A percentile compares a stretch with the other conserved stretches of the same genome.
These are phyloP conservation scores for Brassica hybrid DNA, from an alignment of 441 rosid species.

Conservation along the genomic window DNA sequence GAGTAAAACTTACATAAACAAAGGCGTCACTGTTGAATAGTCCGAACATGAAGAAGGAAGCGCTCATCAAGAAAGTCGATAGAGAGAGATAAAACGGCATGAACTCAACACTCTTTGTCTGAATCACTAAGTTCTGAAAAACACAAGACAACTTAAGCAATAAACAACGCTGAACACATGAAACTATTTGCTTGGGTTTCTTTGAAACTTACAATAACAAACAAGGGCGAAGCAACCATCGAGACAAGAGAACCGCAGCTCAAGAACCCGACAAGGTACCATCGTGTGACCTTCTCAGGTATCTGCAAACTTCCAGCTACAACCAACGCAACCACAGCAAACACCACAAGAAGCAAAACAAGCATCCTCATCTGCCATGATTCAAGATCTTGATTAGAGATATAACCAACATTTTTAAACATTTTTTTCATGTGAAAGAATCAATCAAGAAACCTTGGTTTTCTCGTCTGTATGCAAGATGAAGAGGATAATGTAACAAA, in stretches of 20 bases:
- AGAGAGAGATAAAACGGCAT: constrained; percentile 91
- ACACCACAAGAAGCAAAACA: constrained; percentile 56
- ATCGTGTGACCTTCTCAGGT: constrained; percentile 36
- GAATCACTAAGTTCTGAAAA: constrained; percentile 75
- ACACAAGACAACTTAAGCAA: background rate
- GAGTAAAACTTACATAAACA: constrained; percentile 57
- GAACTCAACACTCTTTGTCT: constrained; percentile 77
- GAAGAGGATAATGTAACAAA: constrained; percentile 60
- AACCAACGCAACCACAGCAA: constrained; percentile 49
- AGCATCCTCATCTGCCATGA: constrained; percentile 57
- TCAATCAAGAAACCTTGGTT: constrained; percentile 53
- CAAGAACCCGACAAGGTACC: constrained; percentile 59
- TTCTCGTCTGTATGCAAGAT: constrained; percentile 52
- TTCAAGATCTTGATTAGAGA: constrained; percentile 18
- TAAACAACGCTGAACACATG: background rate
- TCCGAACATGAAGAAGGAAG: constrained; percentile 69
- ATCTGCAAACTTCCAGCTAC: constrained; percentile 63
- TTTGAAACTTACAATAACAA: constrained; percentile 54
- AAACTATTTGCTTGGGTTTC: background rate
- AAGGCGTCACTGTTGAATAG: constrained; percentile 63
- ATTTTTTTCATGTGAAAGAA: background rate
- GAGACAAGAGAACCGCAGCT: constrained; percentile 72
- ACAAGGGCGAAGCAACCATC: constrained; percentile 82
- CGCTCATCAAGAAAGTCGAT: constrained; percentile 83
- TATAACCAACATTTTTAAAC: constrained; percentile 45